Evolutionary conservation across 441 rosid genomes (phyloP), one percentile per base, ranked within the genome.

Genomic region (Cnidoscolus chayamansa): DNA sequence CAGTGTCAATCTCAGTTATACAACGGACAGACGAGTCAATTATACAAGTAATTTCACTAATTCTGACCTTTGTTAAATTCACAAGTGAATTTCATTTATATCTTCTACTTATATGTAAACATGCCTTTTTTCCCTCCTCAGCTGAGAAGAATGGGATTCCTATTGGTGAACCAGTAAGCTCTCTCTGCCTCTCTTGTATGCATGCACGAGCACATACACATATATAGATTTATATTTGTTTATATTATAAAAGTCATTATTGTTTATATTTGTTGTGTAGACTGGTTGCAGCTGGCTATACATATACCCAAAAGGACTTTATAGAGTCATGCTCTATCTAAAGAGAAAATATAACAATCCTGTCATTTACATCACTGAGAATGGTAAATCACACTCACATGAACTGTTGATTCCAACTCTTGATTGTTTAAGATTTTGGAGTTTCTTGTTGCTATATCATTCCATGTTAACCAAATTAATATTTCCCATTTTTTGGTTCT

Each of bases 301-400:
- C 56, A 78, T 83, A 1, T 82, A 83, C 51, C 87, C 89, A 12
- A n/a, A 56, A 16, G 91, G 89, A 71, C 48, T 85, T 48, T 19
- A 54, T 2, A 72, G 81, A 16, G 20, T 87, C 10, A 15, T 84
- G 58, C 40, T 81, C 20, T 80, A 81, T 37, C 48, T 70, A 12
- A 81, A 79, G 75, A 60, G 50, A 47, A 77, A 77, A 9, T 87
- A 87, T 76, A 73, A 74, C 15, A 61, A 79, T 68, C 83, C 83
- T n/a, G 35, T 71, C 7, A 77, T 85, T 10, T 78, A 74, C 63
- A 79, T 85, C 8, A 85, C 88, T 10, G 89, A 87, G 43, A 85
- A 87, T 50, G 89, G 91, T 84, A 72, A 62, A 68, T 0, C 7
- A 40, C 7, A 20, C 35, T 20, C 40, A 35, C 40, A 35, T 35